Evolutionary conservation across 129 eudicot genomes (phyloP).

Genomic region (Logfia minima): DNA sequence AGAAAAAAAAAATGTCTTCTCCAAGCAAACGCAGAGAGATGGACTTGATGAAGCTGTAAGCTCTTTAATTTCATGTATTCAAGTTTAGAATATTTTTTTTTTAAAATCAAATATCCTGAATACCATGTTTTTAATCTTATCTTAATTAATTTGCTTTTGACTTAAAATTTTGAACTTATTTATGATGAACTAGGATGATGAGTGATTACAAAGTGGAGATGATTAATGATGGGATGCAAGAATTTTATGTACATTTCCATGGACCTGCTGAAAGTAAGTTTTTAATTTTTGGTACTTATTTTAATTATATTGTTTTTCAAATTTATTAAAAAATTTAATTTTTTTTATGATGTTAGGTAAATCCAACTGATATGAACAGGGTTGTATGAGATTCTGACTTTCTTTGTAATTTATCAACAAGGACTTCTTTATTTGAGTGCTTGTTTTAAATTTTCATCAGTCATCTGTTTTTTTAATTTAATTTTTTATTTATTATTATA

Average conservation of each 20-base stretch:
- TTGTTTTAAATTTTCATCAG: neutral
- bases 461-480: neutral
- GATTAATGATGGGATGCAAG: constrained; percentile 90
- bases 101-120: neutral
- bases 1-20: constrained; percentile 58
- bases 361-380: constrained; percentile 17
- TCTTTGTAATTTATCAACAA: constrained; percentile 5
- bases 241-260: constrained; percentile 77
- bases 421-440: neutral
- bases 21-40: constrained; percentile 92
- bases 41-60: constrained; percentile 88
- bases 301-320: constrained; percentile 15
- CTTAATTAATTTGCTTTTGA: neutral
- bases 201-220: constrained; percentile 91
- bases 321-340: neutral
- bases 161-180: neutral
- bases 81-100: neutral
- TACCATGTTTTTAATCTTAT: neutral
- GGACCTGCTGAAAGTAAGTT: constrained; percentile 77
- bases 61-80: constrained; percentile 27
- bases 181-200: constrained; percentile 68
- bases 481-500: neutral
- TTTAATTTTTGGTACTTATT: constrained; percentile 3
- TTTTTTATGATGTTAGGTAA: constrained; percentile 16
- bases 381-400: constrained; percentile 16